Evolutionary conservation across 2,329 filamentous ascomycete genomes (phyloP), one percentile per base, ranked within the genome.

Genomic region (Talaromyces islandicus): DNA sequence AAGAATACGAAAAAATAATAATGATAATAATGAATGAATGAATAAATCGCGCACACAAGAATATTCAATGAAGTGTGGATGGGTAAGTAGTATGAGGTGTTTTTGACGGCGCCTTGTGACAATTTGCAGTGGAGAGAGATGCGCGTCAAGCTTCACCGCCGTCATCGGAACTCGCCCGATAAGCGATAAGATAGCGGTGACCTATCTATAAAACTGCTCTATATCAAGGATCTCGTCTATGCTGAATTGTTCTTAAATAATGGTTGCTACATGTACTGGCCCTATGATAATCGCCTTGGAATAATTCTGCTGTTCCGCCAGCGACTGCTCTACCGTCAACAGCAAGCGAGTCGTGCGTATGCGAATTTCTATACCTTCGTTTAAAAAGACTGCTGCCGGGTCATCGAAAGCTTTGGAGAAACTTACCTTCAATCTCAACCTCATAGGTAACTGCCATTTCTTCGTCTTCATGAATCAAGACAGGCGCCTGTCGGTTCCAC

Each of bases 381-480:
- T 35, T 60, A 48, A 38, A 50, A 41, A 29, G n/a, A 43, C 12
- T 19, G 19, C 5, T 43, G 19, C 5, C 21, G 5, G 41, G 3
- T 50, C 14, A 4, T 53, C 27, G 32, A 25, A 12, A 35, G 38
- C 19, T 29, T 60, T 51, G 43, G 58, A 35, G 11, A 25, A 27
- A 51, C 80, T 61, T 77, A 91, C 89, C 87, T 82, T 90, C 80
- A 68, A 90, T 89, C 59, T 89, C 83, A 29, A 94, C 77, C 50
- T 82, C 82, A 69, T 91, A 94, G 58, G 81, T 85, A 10, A 90
- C 84, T 3, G 87, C 80, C n/a, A 83, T 73, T 52, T 91, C 86
- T 58, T 90, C 85, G 56, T 87, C 83, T 10, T 75, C 76, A 1
- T 78, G 76, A 17, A 85, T 73, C 12, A 90, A 75, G 14, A 89